Conservation (phyloP, 1,284 basidiomycete genomes). For the Tilletia caries region DNA sequence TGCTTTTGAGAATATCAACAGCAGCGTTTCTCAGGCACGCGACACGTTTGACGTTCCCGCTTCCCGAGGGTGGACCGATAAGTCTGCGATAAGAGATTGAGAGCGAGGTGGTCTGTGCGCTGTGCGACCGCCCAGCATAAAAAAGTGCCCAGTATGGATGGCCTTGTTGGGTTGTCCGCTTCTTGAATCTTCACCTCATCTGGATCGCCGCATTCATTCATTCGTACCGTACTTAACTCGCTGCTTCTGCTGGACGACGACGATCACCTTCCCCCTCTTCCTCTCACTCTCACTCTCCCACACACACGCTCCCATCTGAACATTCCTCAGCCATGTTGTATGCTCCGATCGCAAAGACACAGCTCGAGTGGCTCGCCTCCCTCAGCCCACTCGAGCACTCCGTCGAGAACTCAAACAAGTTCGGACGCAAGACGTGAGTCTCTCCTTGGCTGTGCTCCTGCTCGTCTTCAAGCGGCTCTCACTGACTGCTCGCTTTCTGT, state of each 20-base stretch:
- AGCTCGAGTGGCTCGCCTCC: constrained; percentile 53
- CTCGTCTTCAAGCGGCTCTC: neutral
- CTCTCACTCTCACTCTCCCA: neutral
- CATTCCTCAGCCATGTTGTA: constrained; percentile 29
- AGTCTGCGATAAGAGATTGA: too few species aligned
- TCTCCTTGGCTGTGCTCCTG: neutral
- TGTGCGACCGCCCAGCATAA: neutral
- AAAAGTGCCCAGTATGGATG: too few species aligned
- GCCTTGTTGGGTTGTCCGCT: too few species aligned
- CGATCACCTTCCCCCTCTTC: neutral
- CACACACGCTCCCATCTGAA: neutral
- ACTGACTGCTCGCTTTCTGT: neutral
- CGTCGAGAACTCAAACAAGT: constrained; percentile 43
- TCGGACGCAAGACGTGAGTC: constrained; percentile 51
- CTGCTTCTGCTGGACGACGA: too few species aligned
- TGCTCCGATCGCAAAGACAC: constrained; percentile 42
- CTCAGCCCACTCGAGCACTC: constrained; percentile 51
- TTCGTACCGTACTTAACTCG: too few species aligned
- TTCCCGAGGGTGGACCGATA: too few species aligned
- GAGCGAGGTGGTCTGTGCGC: too few species aligned
- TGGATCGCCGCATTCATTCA: too few species aligned
- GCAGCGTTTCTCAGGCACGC: too few species aligned
- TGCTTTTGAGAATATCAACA: too few species aligned
- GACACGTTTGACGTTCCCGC: too few species aligned
- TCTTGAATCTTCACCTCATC: too few species aligned